Conservation (phyloP, 176 grass and related monocot species). For the Areca catechu region DNA sequence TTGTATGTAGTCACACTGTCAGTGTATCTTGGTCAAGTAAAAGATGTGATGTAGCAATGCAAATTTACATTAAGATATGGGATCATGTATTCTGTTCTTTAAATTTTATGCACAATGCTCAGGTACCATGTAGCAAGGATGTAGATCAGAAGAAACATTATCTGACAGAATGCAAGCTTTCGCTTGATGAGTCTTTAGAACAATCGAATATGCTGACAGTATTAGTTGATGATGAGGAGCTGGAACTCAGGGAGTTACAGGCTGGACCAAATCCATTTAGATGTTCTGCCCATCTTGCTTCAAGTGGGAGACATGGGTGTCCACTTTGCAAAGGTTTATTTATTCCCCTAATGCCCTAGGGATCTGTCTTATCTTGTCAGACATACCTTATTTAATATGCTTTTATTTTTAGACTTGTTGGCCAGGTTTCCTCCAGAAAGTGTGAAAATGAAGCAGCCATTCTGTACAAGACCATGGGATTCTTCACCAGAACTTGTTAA, state of each 20-base stretch:
- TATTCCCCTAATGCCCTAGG: too few species aligned
- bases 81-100: slow-evolving; percentile 4
- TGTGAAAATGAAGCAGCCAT: slow-evolving; percentile 86
- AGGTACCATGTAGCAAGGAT: slow-evolving; percentile 52
- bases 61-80: too few species aligned
- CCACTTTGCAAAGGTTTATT: slow-evolving; percentile 93
- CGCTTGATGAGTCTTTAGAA: slow-evolving; percentile 48
- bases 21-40: too few species aligned
- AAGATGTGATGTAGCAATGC: too few species aligned
- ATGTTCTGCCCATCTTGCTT: slow-evolving; percentile 86
- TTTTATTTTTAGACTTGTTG: slow-evolving; percentile 64
- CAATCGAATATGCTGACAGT: slow-evolving; percentile 28
- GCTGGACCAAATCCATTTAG: slow-evolving; percentile 81
- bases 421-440: slow-evolving; percentile 88
- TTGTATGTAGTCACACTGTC: too few species aligned
- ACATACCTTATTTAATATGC: not conserved
- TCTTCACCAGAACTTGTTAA: slow-evolving; percentile 84
- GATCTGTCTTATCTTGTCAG: not conserved
- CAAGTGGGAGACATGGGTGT: slow-evolving; percentile 74
- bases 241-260: slow-evolving; percentile 87
- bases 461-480: slow-evolving; percentile 75
- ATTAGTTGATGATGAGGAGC: slow-evolving; percentile 88
- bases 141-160: slow-evolving; percentile 30
- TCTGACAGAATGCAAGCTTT: slow-evolving; percentile 62
- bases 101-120: not conserved